Evolutionary conservation across 2,329 filamentous ascomycete species (phyloP), one percentile per base, ranked within the genome.

Genomic region (Trichoderma brevicompactum): DNA sequence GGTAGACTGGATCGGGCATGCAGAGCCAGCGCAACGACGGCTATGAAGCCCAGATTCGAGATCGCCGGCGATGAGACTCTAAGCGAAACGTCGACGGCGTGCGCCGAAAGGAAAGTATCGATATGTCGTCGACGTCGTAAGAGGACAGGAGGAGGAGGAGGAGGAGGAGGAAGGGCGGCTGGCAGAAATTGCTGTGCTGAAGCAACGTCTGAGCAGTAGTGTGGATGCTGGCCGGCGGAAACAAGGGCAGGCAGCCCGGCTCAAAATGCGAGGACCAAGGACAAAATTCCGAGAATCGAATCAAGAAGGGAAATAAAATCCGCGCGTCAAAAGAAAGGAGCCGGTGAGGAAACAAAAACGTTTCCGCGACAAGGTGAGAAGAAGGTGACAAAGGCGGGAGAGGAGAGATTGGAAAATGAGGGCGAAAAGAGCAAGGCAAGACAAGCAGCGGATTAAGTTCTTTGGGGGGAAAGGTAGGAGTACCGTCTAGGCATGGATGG

Each of bases 361-460:
- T 32, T 46, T 50, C 44, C 10, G 60, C 65, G 65, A 64, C 52
- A 46, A 53, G 59, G 53, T 32, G 34, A 40, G 17, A 60, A 56
- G 44, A 38, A 50, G 53, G 65, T 64, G 52, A 53, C 32, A 40
- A 38, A 46, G 54, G 63, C 36, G 54, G 46, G 38, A 40, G 63
- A 46, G 15, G 52, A 46, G 49, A 43, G 49, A 43, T 62, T 62
- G 56, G 48, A 50, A 32, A 56, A 58, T 54, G 63, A 67, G 61
- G 62, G 48, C 61, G 65, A 54, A 43, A 46, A 59, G 54, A 65
- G 28, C 48, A 32, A 58, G 62, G 55, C 63, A 54, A 53, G 63
- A 65, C 60, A 63, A 58, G 53, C 54, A 52, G 65, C 65, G 64
- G 66, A 66, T 62, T 62, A 62, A 61, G 48, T 50, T 50, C 63